Conservation (phyloP, 2,329 filamentous ascomycete species). For the Alternaria consortialis region DNA sequence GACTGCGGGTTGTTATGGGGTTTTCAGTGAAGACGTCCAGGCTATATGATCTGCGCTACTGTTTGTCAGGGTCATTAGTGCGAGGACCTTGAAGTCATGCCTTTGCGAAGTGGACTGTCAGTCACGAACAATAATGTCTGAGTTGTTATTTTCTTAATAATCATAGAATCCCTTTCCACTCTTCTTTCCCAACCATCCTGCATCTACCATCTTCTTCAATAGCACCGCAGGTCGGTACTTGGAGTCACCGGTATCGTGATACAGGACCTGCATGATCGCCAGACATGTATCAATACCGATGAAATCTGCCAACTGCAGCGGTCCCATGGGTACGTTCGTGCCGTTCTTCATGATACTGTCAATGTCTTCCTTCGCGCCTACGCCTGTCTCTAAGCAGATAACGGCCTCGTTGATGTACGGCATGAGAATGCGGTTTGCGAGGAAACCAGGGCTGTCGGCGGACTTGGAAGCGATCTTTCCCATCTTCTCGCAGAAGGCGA, state of each 20-base stretch:
- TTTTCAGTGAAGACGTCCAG: not conserved
- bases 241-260: conserved; percentile 90
- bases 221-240: conserved; percentile 94
- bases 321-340: conserved; percentile 98
- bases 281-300: conserved; percentile 97
- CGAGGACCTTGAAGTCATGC: not conserved
- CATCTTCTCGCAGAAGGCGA: conserved; percentile 89
- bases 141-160: conserved; percentile 57
- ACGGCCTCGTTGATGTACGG: conserved; percentile 99
- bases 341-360: conserved; percentile 99
- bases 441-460: conserved; percentile 89
- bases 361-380: conserved; percentile 89
- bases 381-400: conserved; percentile 92
- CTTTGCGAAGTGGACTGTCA: not conserved
- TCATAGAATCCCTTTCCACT: conserved; percentile 95
- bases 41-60: not conserved
- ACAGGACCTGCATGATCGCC: conserved; percentile 94
- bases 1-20: not conserved
- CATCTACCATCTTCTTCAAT: conserved; percentile 94
- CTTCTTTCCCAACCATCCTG: conserved; percentile 98
- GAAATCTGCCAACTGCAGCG: conserved; percentile 91
- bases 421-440: conserved; percentile 97
- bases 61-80: not conserved
- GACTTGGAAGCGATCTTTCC: conserved; percentile 90
- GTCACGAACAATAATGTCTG: too few species aligned